These are phyloP conservation scores for Lodderomyces margitis DNA, from an alignment of 1,139 yeast genomes.

Conservation along the genomic window DNA sequence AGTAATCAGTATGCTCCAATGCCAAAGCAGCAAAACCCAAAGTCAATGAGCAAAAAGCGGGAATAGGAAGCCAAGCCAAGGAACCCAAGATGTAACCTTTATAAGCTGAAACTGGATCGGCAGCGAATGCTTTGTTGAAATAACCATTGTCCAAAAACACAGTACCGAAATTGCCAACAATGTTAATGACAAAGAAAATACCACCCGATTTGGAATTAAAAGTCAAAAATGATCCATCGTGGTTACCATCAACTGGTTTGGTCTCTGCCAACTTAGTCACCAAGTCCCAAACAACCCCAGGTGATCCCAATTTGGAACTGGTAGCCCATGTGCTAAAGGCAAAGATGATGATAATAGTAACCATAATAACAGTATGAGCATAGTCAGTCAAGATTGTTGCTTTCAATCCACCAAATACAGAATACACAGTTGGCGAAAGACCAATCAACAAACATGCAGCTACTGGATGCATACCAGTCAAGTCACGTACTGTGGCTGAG, in stretches of 20 bases:
- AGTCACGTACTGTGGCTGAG: slow-evolving; percentile 69
- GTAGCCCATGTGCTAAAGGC: slow-evolving; percentile 67
- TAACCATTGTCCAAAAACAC: slow-evolving; percentile 88
- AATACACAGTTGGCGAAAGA: slow-evolving; percentile 77
- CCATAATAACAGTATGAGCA: slow-evolving; percentile 65
- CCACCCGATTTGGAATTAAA: slow-evolving; percentile 78
- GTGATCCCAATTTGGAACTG: slow-evolving; percentile 66
- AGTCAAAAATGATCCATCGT: slow-evolving; percentile 75
- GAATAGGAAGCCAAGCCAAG: slow-evolving; percentile 89
- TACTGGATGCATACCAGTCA: slow-evolving; percentile 80
- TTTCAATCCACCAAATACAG: slow-evolving; percentile 84
- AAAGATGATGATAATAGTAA: slow-evolving; percentile 59
- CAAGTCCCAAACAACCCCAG: slow-evolving; percentile 73
- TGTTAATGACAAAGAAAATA: slow-evolving; percentile 76
- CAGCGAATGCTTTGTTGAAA: slow-evolving; percentile 88
- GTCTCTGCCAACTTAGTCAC: slow-evolving; percentile 55
- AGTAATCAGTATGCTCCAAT: slow-evolving; percentile 60
- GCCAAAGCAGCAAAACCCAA: slow-evolving; percentile 81
- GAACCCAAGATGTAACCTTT: slow-evolving; percentile 93
- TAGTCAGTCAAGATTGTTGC: slow-evolving; percentile 90
- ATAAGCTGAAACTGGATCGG: slow-evolving; percentile 77
- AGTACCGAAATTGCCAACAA: slow-evolving; percentile 86
- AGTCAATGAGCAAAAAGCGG: slow-evolving; percentile 77
- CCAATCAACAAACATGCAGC: slow-evolving; percentile 84
- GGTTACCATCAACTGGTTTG: slow-evolving; percentile 70